Base-by-base conservation (phyloP, 331 rosid genomes). In the Acacia pycnantha region DNA sequence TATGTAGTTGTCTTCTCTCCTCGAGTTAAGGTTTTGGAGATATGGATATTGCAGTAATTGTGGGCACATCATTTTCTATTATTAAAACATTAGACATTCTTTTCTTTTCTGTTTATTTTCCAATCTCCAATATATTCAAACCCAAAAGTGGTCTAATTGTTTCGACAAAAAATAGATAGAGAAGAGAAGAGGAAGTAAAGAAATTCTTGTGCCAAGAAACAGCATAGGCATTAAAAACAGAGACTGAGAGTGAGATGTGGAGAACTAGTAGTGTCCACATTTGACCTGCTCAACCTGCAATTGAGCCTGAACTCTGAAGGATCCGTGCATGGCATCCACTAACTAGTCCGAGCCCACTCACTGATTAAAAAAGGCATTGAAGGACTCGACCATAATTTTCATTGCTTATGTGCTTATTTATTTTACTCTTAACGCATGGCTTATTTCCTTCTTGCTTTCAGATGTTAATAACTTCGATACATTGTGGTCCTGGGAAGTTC, bases 401-500 rank as follows among this genome's bases (percentile, higher is more conserved):
- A n/a, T 44, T 73, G 19, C 35, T 22, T 14, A 24, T 43, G 46
- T 26, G 46, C 70, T 70, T 21, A 14, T 65, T 35, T 37, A 12
- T 41, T 56, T 58, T 8, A 21, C 16, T 56, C 14, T 78, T 50
- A 44, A 72, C 10, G 78, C 58, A 41, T 24, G 29, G 27, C 53
- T n/a, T 46, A 40, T 21, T 22, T 77, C 7, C 70, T 48, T 48
- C 37, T 21, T 70, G 21, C 10, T 37, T 19, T 8, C 48, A 19
- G 14, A 21, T 21, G 50, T 68, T 1, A 10, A 40, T 2, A 33
- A 41, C 24, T 65, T 68, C 21, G 19, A 73, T 64, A 54, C 80
- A 41, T 83, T 58, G 76, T 59, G 77, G 66, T 73, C 83, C 77
- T 3, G 83, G 83, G 46, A 40, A 21, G 73, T 73, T 79, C 59